Percentiles rank a stretch among this genome's conserved stretches.
These are phyloP conservation scores for Ochetophila trinervis DNA, from an alignment of 306 rosid genomes.

Conservation along the genomic window DNA sequence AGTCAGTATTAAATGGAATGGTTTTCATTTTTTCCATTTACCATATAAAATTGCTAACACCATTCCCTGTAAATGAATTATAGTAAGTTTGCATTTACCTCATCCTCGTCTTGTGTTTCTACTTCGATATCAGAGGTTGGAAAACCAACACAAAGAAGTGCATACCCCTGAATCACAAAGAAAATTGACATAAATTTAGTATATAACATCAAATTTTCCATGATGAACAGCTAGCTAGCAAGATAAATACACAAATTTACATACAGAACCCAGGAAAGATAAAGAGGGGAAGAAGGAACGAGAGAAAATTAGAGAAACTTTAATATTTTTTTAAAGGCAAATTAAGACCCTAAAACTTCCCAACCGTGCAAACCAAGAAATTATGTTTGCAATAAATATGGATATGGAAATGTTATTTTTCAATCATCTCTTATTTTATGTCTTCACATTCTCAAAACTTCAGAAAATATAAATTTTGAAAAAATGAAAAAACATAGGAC, in stretches of 20 bases:
- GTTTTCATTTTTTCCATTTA: not conserved
- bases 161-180: slow-evolving; percentile 75
- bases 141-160: slow-evolving; percentile 95
- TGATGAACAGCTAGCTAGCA: not conserved
- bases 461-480: too few relatives aligned
- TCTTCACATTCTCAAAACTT: too few relatives aligned
- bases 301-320: too few relatives aligned
- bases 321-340: too few relatives aligned
- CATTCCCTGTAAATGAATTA: slow-evolving; percentile 14
- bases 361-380: not conserved
- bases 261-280: too few relatives aligned
- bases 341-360: not conserved
- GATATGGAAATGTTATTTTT: too few relatives aligned
- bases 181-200: not conserved
- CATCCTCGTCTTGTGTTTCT: slow-evolving; percentile 99
- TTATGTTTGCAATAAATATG: too few relatives aligned
- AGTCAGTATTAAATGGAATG: not conserved
- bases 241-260: too few relatives aligned
- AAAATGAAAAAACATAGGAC: too few relatives aligned
- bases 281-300: too few relatives aligned
- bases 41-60: slow-evolving; percentile 15
- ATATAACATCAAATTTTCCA: not conserved
- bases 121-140: slow-evolving; percentile 91
- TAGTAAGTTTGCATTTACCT: slow-evolving; percentile 45
- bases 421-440: too few relatives aligned